Percentiles rank a stretch among this genome's conserved stretches.
phyloP scores from a whole-genome alignment of 306 rosid genomes.

The Prunus mume region DNA sequence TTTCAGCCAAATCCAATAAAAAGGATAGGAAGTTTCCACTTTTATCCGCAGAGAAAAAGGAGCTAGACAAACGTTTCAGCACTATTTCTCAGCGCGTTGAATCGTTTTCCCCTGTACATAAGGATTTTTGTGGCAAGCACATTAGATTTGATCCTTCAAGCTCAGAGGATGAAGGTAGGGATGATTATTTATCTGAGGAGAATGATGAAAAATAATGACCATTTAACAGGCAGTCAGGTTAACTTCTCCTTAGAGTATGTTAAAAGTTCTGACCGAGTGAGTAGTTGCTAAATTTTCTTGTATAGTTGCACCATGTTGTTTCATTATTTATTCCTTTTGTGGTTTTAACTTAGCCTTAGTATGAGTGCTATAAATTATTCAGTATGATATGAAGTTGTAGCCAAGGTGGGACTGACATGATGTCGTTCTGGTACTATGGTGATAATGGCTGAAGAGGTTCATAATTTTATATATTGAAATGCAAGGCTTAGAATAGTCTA shows the following conservation, averaged over 20 bases:
- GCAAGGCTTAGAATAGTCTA: not conserved
- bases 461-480: not conserved
- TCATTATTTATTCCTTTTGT: not conserved
- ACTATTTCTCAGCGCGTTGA: slow-evolving; percentile 66
- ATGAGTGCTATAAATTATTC: not conserved
- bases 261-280: slow-evolving; percentile 51
- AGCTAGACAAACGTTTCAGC: slow-evolving; percentile 60
- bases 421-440: not conserved
- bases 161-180: not conserved
- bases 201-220: slow-evolving; percentile 9
- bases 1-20: slow-evolving; percentile 15
- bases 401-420: not conserved
- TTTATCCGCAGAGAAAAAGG: slow-evolving; percentile 43
- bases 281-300: slow-evolving; percentile 41
- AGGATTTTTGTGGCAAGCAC: slow-evolving; percentile 64
- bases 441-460: not conserved
- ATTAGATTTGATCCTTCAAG: slow-evolving; percentile 48
- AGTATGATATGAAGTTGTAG: not conserved
- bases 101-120: slow-evolving; percentile 55
- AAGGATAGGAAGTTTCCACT: slow-evolving; percentile 34
- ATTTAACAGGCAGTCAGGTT: slow-evolving; percentile 17
- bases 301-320: not conserved
- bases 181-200: not conserved
- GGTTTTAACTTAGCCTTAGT: not conserved
- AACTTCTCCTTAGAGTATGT: slow-evolving; percentile 32